Conservation (phyloP, 1,139 yeast species). For the Yamadazyma diospyri region DNA sequence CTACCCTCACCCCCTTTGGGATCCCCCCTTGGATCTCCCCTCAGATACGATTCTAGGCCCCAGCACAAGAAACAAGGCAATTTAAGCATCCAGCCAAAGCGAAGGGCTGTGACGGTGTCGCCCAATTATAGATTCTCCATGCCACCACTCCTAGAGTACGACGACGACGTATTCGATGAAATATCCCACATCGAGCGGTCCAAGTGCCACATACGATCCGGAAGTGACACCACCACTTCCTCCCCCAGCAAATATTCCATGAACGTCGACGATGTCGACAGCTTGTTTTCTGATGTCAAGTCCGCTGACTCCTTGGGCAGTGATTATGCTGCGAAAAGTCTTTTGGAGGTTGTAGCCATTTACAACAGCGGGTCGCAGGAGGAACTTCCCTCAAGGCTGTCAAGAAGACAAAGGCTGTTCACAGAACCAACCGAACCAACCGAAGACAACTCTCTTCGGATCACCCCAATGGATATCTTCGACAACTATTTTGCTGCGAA, state of each 20-base stretch:
- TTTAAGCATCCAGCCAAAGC: neutral
- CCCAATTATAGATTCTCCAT: slow-evolving; percentile 7
- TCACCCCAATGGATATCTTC: no score
- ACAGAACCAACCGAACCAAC: no score
- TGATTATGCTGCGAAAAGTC: slow-evolving; percentile 11
- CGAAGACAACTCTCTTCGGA: no score
- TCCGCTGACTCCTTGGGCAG: slow-evolving; percentile 1
- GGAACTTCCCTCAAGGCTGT: no score
- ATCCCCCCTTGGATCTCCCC: neutral
- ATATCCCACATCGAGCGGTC: slow-evolving; percentile 6
- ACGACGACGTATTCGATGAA: slow-evolving; percentile 4
- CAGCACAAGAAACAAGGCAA: neutral
- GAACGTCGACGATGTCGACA: slow-evolving; percentile 19
- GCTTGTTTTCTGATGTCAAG: slow-evolving; percentile 19
- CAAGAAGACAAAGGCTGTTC: no score
- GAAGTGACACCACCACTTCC: slow-evolving; percentile 2
- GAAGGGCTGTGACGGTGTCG: slow-evolving; percentile 8
- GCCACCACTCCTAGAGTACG: slow-evolving; percentile 9
- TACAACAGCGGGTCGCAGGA: slow-evolving; percentile 9
- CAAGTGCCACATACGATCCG: neutral
- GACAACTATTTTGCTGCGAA: no score
- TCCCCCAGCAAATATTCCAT: slow-evolving; percentile 1
- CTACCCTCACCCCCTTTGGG: slow-evolving; percentile 21
- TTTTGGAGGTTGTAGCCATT: slow-evolving; percentile 13
- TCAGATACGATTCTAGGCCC: neutral